These are phyloP conservation scores for Botrytis fabae DNA, from an alignment of 2,329 filamentous ascomycete species.

Conservation along the genomic window DNA sequence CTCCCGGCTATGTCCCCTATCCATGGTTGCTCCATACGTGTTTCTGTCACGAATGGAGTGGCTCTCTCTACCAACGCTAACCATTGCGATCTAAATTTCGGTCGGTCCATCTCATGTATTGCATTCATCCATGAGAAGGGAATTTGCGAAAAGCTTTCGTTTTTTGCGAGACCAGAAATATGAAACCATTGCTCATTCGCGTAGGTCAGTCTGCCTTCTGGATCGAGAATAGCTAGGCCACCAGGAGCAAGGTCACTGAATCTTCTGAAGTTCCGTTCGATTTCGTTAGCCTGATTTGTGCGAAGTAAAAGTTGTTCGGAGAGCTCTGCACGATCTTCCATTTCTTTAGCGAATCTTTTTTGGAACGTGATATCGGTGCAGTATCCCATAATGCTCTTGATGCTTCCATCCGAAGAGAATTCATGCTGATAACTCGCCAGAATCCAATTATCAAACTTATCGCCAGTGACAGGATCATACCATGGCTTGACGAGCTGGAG, in stretches of 20 bases:
- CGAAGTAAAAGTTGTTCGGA: slow-evolving; percentile 69
- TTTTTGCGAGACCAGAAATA: slow-evolving; percentile 17
- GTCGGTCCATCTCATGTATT: slow-evolving; percentile 19
- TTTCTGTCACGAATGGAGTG: slow-evolving; percentile 17
- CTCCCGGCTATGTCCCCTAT: slow-evolving; percentile 58
- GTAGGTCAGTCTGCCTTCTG: slow-evolving; percentile 20
- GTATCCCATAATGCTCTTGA: slow-evolving; percentile 75
- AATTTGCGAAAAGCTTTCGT: background rate
- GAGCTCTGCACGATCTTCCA: slow-evolving; percentile 68
- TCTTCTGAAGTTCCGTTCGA: slow-evolving; percentile 74
- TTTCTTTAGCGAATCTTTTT: slow-evolving; percentile 81
- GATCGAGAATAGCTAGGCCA: slow-evolving; percentile 26
- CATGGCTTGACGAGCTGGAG: slow-evolving; percentile 65
- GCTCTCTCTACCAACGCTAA: slow-evolving; percentile 12
- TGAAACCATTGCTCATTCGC: slow-evolving; percentile 26
- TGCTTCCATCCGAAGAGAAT: slow-evolving; percentile 58
- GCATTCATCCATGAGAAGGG: slow-evolving; percentile 17
- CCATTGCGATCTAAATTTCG: slow-evolving; percentile 23
- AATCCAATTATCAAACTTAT: slow-evolving; percentile 70
- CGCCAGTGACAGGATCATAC: slow-evolving; percentile 57
- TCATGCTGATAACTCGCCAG: slow-evolving; percentile 74
- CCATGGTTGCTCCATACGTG: slow-evolving; percentile 23
- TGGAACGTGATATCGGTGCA: slow-evolving; percentile 83
- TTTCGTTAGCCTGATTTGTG: slow-evolving; percentile 60
- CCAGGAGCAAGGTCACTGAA: slow-evolving; percentile 83